Evolutionary conservation across 805 yeast species (phyloP), one percentile per base, ranked within the genome.

Genomic region (Pichia paraexigua): DNA sequence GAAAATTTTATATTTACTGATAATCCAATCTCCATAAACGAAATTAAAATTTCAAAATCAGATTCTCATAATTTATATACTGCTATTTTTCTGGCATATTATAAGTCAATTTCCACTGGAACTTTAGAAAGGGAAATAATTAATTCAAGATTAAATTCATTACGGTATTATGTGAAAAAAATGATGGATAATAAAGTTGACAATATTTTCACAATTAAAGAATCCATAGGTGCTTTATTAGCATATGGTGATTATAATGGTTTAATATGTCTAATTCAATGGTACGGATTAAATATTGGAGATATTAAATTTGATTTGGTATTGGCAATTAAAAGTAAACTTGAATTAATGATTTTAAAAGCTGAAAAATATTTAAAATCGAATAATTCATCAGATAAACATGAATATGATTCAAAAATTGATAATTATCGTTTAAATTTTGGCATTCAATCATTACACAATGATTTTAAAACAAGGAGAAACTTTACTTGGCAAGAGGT

Each of bases 181-280:
- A 50, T 63, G 53, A 52, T 60, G 32, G 43, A 49, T 27, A 25
- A 51, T 20, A 39, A 49, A 15, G 41, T 51, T 11, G 28, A 44
- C 32, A 46, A 53, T 43, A 40, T 43, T 12, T 43, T 35, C 35
- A 53, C 53, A 5, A 32, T 53, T 22, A 45, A 51, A 20, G 56
- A 53, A 37, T 45, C 55, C 0, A 47, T 53, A 28, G 53, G 53
- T 10, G 57, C 66, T 1, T 59, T 66, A 25, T 22, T 66, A 43
- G 59, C 57, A 2, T 66, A 54, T 49, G 63, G 65, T 12, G 69
- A 65, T 46, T 51, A 42, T 24, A 46, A 40, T 32, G 22, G 63
- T 7, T 60, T 60, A 0, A 56, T 65, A 11, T 62, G 66, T 45
- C 56, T 56, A 5, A 42, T 65, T 10, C 58, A 62, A 45, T 57